phyloP scores from a whole-genome alignment of 2,329 filamentous ascomycete species.

The Nemania bipapillata region DNA sequence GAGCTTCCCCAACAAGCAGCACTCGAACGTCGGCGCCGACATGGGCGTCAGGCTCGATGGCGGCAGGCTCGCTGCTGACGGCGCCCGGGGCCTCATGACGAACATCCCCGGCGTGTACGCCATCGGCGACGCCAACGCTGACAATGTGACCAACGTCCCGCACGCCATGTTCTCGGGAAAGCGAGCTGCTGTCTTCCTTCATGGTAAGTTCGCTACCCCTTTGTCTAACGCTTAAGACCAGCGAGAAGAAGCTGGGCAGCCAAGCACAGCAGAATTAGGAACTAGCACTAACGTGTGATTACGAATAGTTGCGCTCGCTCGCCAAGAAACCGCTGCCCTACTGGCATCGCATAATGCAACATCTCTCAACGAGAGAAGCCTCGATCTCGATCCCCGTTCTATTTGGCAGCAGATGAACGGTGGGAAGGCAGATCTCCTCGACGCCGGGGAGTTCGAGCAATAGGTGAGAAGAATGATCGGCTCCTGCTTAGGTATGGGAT shows the following conservation, averaged over 20 bases:
- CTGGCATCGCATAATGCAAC: constrained; percentile 50
- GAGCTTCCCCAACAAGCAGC: constrained; percentile 61
- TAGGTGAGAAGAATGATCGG: constrained; percentile 28
- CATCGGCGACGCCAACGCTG: constrained; percentile 69
- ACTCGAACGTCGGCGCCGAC: constrained; percentile 59
- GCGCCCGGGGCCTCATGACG: constrained; percentile 59
- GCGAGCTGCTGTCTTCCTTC: constrained; percentile 65
- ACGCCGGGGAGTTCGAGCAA: constrained; percentile 58
- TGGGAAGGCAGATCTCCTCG: constrained; percentile 56
- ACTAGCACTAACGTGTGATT: constrained; percentile 9
- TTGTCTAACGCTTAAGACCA: background rate
- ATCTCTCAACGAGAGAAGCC: constrained; percentile 47
- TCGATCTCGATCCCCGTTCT: constrained; percentile 54
- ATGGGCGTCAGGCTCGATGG: constrained; percentile 60
- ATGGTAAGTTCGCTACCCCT: constrained; percentile 57
- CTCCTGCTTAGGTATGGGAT: too few species aligned
- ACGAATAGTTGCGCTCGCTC: constrained; percentile 55
- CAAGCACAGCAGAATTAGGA: background rate
- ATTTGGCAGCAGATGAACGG: constrained; percentile 62
- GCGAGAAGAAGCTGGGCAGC: background rate
- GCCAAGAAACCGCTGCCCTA: constrained; percentile 54
- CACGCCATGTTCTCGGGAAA: constrained; percentile 71
- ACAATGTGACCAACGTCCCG: constrained; percentile 69
- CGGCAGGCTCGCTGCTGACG: constrained; percentile 58
- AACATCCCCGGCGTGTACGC: constrained; percentile 67